Base-by-base conservation (phyloP, 805 yeast species). In the Candida sphagnicola region DNA sequence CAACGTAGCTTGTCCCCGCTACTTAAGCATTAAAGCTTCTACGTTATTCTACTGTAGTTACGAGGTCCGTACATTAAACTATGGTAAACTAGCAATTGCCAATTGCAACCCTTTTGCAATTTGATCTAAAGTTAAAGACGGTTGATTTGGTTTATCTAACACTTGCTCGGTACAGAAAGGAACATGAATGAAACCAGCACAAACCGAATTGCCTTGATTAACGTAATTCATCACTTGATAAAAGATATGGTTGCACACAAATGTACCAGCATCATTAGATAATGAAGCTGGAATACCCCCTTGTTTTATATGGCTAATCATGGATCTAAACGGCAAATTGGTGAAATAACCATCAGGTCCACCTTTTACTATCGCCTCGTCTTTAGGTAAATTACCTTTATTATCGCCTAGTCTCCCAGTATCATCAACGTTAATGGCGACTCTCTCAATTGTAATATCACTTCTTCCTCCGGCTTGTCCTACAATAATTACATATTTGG, bases 261-360 rank as follows among this genome's bases (percentile, higher is more conserved):
- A 31, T 11, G 34, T 31, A n/a, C 34, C 34, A 10, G 34, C 34
- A 13, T 31, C 34, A n/a, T 31, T 19, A 5, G 34, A 31, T 11
- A 31, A 5, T 8, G 19, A 10, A 4, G 34, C 34, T 10, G 34
- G 34, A 6, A 31, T 19, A 18, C 34, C 34, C 4, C 25, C 34
- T 8, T 31, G 19, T n/a, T 17, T 19, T 6, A 31, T 17, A 8
- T 11, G 4, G 15, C 4, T n/a, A 6, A 18, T 16, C 13, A 31
- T 31, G 19, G 10, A 10, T 8, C 34, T 18, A 31, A 17, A 31
- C 15, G 34, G 34, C 6, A 31, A 19, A n/a, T 18, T 31, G n/a
- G 34, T 31, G 25, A 31, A 31, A n/a, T 18, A 31, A 10, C 24
- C 34, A 11, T 31, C 16, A n/a, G 34, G 34, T n/a, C 34, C 34